Base-by-base conservation (phyloP, 2,329 filamentous ascomycete species). In the Periconia sp. region DNA sequence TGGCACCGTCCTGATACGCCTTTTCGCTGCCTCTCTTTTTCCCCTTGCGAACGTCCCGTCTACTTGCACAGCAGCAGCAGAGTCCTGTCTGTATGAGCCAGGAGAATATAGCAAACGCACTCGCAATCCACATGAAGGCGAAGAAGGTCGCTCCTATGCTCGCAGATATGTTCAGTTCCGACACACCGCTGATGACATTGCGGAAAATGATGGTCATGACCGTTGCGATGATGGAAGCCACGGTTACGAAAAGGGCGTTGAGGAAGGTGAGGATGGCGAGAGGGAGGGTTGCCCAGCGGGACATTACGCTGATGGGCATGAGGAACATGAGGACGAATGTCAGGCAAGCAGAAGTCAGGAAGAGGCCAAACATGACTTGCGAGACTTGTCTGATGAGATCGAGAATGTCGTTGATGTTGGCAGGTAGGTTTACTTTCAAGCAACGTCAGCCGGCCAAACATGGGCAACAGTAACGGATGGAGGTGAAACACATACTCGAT, bases 301-400 rank as follows among this genome's bases (percentile, higher is more conserved):
- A 77, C 66, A 75, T 79, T 62, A 81, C 59, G 48, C 74, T 88
- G 61, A 76, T 79, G 64, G 69, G 88, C 73, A 74, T 75, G 52
- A 87, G 62, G 68, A 92, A 83, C 56, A 94, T 84, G 62, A 92
- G 83, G 61, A 92, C 68, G 66, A 90, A 87, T 69, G 85, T 85
- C 66, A 96, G 78, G 63, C 87, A 80, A 42, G 85, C 80, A 47
- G 85, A 87, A 8, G 86, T 81, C 46, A 97, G 77, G 81, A 95
- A 96, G 74, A 93, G 87, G 57, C 84, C 89, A 68, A 95, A 96
- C 92, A 97, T 96, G 82, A 89, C 84, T 67, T 90, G 83, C 9
- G 89, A 93, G 45, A 87, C 89, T 54, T 88, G 81, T 51, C 83
- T 82, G 61, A 96, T 87, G 54, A 96, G 82, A 54, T 82, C 79